Percentiles rank a stretch among this genome's conserved stretches.
Conservation (phyloP, 148 eudicot species). For the Tetragonia tetragonoides region DNA sequence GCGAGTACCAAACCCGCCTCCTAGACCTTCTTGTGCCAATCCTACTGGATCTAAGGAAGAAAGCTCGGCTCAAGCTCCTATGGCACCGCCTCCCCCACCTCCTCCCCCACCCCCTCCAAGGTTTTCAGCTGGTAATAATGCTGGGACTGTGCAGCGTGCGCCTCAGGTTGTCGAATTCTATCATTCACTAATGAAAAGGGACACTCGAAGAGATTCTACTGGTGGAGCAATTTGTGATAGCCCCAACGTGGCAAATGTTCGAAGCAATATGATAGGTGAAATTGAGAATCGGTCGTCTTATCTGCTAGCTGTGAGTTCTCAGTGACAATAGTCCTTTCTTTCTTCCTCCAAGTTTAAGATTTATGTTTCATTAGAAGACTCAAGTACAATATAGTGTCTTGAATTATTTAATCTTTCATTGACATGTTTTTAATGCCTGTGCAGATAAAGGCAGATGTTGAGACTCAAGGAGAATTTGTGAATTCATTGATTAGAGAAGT, state of each 20-base stretch:
- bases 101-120: slow-evolving; percentile 75
- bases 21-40: slow-evolving; percentile 53
- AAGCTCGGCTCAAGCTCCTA: slow-evolving; percentile 30
- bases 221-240: slow-evolving; percentile 46
- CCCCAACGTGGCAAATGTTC: slow-evolving; percentile 57
- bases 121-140: slow-evolving; percentile 26
- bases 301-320: slow-evolving; percentile 76
- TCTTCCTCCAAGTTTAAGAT: background rate
- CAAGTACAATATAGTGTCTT: background rate
- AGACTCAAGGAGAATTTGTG: slow-evolving; percentile 89
- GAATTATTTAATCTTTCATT: background rate
- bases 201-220: slow-evolving; percentile 58
- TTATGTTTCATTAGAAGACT: too few species aligned
- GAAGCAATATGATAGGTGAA: slow-evolving; percentile 83
- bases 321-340: background rate
- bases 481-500: slow-evolving; percentile 70
- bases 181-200: slow-evolving; percentile 89
- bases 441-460: slow-evolving; percentile 85
- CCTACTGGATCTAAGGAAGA: slow-evolving; percentile 30
- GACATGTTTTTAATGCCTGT: background rate
- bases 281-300: slow-evolving; percentile 80
- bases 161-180: slow-evolving; percentile 91
- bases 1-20: slow-evolving; percentile 84
- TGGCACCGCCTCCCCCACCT: slow-evolving; percentile 63
- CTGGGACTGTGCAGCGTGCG: slow-evolving; percentile 63